Evolutionary conservation across 163 green algal genomes (phyloP).

Genomic region (Dunaliella salina): DNA sequence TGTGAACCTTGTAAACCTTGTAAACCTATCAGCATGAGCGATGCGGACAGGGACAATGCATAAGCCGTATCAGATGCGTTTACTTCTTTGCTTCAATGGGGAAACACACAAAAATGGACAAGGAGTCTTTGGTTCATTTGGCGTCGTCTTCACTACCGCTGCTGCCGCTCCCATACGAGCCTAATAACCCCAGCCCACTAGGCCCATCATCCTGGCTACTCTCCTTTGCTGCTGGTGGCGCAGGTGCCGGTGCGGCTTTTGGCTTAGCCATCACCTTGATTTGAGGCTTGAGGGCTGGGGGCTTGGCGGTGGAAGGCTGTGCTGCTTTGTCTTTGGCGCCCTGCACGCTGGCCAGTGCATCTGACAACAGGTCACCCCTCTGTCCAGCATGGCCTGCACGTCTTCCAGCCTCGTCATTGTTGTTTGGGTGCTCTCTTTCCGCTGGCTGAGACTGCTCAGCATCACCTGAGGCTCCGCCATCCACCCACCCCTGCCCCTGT

Average conservation of each 20-base stretch:
- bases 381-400: background rate
- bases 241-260: constrained; percentile 10
- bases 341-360: background rate
- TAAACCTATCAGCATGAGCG: no score
- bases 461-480: background rate
- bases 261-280: constrained; percentile 36
- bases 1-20: no score
- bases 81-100: no score
- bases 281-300: constrained; percentile 13
- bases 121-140: no score
- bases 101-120: no score
- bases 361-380: background rate
- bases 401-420: background rate
- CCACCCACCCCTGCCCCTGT: background rate
- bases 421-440: no score
- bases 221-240: background rate
- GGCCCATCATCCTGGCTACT: background rate
- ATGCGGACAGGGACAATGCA: no score
- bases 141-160: background rate
- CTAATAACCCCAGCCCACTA: constrained; percentile 1
- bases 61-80: no score
- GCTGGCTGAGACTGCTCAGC: no score
- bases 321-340: background rate
- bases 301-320: background rate
- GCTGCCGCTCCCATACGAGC: constrained; percentile 30